These are phyloP conservation scores for Anisodus acutangulus DNA, from an alignment of 257 asterid genomes.

Conservation along the genomic window DNA sequence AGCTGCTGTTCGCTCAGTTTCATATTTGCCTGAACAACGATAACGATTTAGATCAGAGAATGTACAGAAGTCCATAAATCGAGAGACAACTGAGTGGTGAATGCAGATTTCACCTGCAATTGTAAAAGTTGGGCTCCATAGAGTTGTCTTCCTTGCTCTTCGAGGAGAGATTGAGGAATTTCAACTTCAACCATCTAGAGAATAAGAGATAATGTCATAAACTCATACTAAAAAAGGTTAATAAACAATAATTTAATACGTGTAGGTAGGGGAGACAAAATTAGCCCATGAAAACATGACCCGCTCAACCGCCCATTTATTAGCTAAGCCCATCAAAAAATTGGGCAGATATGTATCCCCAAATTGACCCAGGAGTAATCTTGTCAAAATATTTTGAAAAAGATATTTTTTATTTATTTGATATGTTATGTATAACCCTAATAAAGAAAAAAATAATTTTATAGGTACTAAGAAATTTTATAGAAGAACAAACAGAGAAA, in stretches of 20 bases:
- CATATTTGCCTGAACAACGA: conserved; percentile 66
- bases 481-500: no score
- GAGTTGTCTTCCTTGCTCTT: conserved; percentile 97
- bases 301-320: no score
- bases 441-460: no score
- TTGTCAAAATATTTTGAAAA: no score
- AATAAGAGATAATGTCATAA: conserved; percentile 29
- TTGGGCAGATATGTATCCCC: no score
- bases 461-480: no score
- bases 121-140: conserved; percentile 95
- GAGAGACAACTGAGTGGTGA: neutral
- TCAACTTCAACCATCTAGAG: conserved; percentile 82
- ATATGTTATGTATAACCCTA: no score
- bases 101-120: conserved; percentile 63
- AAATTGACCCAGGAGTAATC: no score
- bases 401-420: no score
- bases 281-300: no score
- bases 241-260: neutral
- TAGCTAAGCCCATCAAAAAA: no score
- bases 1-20: conserved; percentile 80
- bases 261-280: neutral
- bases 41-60: conserved; percentile 29
- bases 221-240: neutral
- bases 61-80: neutral
- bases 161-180: conserved; percentile 85